These are phyloP conservation scores for Platanthera zijinensis DNA, from an alignment of 106 monocot genomes.

Conservation along the genomic window DNA sequence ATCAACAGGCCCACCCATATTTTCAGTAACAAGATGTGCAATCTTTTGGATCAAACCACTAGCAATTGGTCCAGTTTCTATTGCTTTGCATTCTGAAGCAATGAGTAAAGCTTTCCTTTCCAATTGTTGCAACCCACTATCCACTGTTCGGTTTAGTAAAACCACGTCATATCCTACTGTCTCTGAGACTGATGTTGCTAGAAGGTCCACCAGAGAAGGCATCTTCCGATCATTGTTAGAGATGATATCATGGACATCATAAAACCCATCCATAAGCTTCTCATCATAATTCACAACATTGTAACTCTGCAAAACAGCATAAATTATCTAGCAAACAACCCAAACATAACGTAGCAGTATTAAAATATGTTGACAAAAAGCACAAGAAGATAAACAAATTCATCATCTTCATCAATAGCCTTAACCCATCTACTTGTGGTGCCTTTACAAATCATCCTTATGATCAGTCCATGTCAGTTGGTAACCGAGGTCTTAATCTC, in stretches of 20 bases:
- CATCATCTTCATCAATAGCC: no score
- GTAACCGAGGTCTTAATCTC: no score
- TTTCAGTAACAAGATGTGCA: constrained; percentile 62
- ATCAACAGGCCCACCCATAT: constrained; percentile 78
- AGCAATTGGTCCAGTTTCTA: constrained; percentile 29
- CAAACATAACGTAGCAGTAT: not conserved
- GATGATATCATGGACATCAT: constrained; percentile 50
- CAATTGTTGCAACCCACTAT: constrained; percentile 58
- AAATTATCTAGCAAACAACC: not conserved
- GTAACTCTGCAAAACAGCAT: constrained; percentile 37
- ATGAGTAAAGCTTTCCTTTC: constrained; percentile 49
- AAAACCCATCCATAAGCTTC: constrained; percentile 62
- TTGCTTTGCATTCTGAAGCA: constrained; percentile 27
- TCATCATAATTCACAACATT: constrained; percentile 72
- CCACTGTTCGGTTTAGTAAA: constrained; percentile 44
- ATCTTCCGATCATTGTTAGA: constrained; percentile 29
- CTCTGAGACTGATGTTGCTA: constrained; percentile 46
- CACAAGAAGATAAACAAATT: not conserved
- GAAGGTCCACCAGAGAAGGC: constrained; percentile 62
- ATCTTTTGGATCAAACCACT: constrained; percentile 71
- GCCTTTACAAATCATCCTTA: no score
- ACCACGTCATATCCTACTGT: constrained; percentile 60
- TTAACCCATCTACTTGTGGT: no score
- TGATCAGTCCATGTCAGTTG: no score
- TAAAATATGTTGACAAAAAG: not conserved